Conservation (phyloP, 331 rosid species). For the Rhamnella rubrinervis region DNA sequence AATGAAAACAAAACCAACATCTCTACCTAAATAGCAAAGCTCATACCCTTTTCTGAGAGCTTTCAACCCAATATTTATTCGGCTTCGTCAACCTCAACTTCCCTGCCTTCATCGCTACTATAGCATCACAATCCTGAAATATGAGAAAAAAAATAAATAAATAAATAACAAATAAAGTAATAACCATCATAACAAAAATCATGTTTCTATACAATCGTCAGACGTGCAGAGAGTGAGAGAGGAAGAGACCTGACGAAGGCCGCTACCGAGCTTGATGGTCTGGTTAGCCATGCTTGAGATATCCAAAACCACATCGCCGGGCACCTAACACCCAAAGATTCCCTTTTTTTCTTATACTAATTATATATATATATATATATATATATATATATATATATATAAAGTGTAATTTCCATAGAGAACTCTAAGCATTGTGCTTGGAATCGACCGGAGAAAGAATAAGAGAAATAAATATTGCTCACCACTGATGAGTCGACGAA, state of each 20-base stretch:
- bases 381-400: background rate
- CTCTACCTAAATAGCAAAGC: constrained; percentile 16
- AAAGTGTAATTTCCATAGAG: background rate
- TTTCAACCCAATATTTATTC: constrained; percentile 90
- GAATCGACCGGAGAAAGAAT: background rate
- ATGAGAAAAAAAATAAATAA: constrained; percentile 1
- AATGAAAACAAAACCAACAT: background rate
- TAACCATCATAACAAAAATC: background rate
- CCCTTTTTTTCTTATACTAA: background rate
- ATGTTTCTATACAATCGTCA: background rate
- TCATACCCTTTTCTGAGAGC: constrained; percentile 83
- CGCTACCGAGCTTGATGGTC: constrained; percentile 90
- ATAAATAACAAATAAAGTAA: background rate
- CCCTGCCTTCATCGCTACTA: constrained; percentile 80
- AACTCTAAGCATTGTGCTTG: background rate
- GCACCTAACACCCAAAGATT: constrained; percentile 45
- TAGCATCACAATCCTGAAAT: constrained; percentile 67
- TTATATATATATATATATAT: background rate
- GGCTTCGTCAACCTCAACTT: constrained; percentile 70
- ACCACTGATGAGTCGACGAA: constrained; percentile 59
- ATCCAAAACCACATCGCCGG: constrained; percentile 85
- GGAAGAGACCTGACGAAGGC: constrained; percentile 68
- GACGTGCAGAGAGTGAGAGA: background rate
- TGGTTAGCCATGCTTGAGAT: constrained; percentile 72
- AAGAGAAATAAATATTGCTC: constrained; percentile 24